Conservation (phyloP, 2,329 filamentous ascomycete species). For the Podosphaera aphanis region DNA sequence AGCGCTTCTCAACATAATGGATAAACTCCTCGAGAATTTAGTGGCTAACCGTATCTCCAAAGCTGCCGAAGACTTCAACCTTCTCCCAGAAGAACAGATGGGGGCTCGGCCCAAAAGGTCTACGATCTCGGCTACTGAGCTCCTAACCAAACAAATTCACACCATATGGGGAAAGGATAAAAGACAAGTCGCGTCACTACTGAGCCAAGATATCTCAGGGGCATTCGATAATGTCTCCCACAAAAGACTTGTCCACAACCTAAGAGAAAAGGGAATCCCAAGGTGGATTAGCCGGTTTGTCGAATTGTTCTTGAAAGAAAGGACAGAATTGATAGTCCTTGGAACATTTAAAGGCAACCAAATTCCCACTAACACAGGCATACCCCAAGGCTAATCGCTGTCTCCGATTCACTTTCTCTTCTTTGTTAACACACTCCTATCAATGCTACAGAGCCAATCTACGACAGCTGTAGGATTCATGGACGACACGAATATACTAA, state of each 20-base stretch:
- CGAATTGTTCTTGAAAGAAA: too few species aligned
- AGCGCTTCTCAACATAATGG: background rate
- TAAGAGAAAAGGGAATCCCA: background rate
- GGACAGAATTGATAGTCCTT: too few species aligned
- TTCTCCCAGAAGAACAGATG: background rate
- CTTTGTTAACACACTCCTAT: too few species aligned
- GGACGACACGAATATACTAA: too few species aligned
- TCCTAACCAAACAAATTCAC: background rate
- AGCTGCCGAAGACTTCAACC: background rate
- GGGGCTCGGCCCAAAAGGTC: background rate
- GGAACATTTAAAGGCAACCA: too few species aligned
- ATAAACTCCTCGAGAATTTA: background rate
- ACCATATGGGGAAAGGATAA: background rate
- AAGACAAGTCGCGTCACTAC: background rate
- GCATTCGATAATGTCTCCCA: background rate
- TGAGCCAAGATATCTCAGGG: background rate
- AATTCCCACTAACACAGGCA: too few species aligned
- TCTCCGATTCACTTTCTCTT: too few species aligned
- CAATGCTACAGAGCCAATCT: too few species aligned
- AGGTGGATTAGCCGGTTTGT: too few species aligned
- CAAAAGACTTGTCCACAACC: too few species aligned
- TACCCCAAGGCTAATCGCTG: too few species aligned
- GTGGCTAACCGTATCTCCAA: background rate
- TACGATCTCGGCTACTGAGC: background rate
- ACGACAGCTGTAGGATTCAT: too few species aligned